Percentiles rank a stretch among this genome's conserved stretches.
These are phyloP conservation scores for Entomortierella parvispora DNA, from an alignment of 192 early-diverging fungal genomes.

Conservation along the genomic window DNA sequence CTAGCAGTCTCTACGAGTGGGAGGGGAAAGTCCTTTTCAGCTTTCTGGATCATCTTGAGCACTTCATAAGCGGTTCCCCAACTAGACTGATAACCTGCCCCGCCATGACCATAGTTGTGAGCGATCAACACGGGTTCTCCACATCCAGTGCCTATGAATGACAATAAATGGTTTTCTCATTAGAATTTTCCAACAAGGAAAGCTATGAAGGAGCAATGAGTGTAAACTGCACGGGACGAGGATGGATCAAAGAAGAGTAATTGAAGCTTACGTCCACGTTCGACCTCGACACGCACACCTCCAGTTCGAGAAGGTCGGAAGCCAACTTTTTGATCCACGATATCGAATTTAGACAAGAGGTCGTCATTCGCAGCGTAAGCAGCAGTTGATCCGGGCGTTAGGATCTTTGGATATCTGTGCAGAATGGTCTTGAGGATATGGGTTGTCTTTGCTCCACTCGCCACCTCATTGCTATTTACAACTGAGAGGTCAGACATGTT, in stretches of 20 bases:
- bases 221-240: too few species aligned
- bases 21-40: neutral
- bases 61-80: constrained; percentile 63
- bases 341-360: constrained; percentile 34
- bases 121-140: constrained; percentile 54
- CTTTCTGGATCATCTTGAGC: constrained; percentile 48
- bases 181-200: too few species aligned
- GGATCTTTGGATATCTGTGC: constrained; percentile 50
- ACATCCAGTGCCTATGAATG: constrained; percentile 19
- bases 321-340: constrained; percentile 62
- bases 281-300: constrained; percentile 64
- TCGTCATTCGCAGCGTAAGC: constrained; percentile 25
- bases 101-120: constrained; percentile 75
- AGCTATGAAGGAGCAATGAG: too few species aligned
- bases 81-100: constrained; percentile 68
- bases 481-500: neutral
- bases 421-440: constrained; percentile 51
- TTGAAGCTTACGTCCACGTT: constrained; percentile 54
- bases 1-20: neutral
- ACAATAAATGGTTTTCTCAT: too few species aligned
- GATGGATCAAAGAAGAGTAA: neutral
- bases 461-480: constrained; percentile 36
- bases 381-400: constrained; percentile 53
- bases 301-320: constrained; percentile 62
- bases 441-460: constrained; percentile 40